Conservation (phyloP, 805 yeast genomes). For the Candida manassasensis region DNA sequence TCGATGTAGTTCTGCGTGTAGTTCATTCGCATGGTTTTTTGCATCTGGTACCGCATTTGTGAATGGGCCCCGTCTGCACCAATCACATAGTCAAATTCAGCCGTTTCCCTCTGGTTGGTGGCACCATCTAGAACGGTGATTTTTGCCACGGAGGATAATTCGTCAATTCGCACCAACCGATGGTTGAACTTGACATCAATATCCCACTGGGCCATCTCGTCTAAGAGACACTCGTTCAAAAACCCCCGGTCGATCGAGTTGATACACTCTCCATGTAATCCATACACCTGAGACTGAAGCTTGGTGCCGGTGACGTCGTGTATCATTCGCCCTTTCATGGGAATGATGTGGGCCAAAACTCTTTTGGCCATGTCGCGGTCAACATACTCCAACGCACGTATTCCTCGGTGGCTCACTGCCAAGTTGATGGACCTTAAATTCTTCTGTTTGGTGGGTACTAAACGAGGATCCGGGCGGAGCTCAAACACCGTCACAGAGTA, state of each 20-base stretch:
- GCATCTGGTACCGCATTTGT: slow-evolving; percentile 63
- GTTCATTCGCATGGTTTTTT: slow-evolving; percentile 63
- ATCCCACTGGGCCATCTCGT: slow-evolving; percentile 47
- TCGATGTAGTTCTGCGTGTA: slow-evolving; percentile 74
- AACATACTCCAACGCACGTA: slow-evolving; percentile 59
- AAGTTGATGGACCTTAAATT: slow-evolving; percentile 71
- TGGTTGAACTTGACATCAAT: slow-evolving; percentile 50
- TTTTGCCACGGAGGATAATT: slow-evolving; percentile 14
- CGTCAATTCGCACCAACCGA: slow-evolving; percentile 46
- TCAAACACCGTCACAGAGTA: slow-evolving; percentile 71
- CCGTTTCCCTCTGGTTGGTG: slow-evolving; percentile 13
- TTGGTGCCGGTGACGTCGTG: slow-evolving; percentile 58
- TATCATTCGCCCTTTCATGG: slow-evolving; percentile 89
- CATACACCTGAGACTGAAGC: slow-evolving; percentile 69
- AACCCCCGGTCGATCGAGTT: slow-evolving; percentile 78
- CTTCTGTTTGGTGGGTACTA: slow-evolving; percentile 20
- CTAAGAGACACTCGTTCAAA: slow-evolving; percentile 60
- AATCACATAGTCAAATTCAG: slow-evolving; percentile 53
- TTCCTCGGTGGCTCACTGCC: slow-evolving; percentile 85
- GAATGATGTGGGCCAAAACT: slow-evolving; percentile 60
- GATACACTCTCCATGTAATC: slow-evolving; percentile 75
- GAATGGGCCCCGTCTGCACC: slow-evolving; percentile 90
- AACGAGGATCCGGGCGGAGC: slow-evolving; percentile 62
- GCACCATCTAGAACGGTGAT: slow-evolving; percentile 19
- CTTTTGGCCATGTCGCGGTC: slow-evolving; percentile 54